Conservation (phyloP, 2,329 filamentous ascomycete species). For the Beauveria varroae region DNA sequence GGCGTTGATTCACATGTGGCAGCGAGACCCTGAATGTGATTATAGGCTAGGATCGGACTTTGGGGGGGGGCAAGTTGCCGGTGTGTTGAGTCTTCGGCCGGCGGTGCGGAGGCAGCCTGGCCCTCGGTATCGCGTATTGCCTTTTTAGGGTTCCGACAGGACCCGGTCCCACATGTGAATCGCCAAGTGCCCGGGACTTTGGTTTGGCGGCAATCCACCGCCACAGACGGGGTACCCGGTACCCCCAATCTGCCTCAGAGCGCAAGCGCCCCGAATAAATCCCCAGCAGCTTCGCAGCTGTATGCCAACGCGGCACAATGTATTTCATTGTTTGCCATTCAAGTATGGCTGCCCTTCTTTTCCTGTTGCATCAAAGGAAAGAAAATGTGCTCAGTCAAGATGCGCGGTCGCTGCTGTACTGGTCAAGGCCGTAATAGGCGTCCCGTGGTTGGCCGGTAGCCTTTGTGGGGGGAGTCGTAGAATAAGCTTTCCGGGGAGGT, state of each 20-base stretch:
- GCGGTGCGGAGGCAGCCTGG: not conserved
- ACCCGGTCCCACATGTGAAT: constrained; percentile 5
- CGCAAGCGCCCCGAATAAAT: not conserved
- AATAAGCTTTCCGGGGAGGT: not conserved
- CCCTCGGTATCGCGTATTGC: constrained; percentile 1
- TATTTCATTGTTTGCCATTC: not conserved
- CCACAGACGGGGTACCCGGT: not conserved
- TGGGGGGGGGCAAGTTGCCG: not conserved
- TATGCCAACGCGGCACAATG: not conserved
- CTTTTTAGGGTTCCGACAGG: constrained; percentile 5
- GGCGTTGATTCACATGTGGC: not conserved
- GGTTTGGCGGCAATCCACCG: not conserved
- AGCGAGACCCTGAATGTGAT: constrained; percentile 6
- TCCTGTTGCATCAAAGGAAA: not conserved
- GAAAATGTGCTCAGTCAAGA: not conserved
- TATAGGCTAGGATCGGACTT: not conserved
- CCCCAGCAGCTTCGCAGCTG: not conserved
- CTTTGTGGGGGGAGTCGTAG: not conserved
- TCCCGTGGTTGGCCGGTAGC: not conserved
- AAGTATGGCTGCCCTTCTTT: not conserved
- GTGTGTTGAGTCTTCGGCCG: not conserved
- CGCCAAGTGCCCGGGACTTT: not conserved
- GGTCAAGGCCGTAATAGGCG: not conserved
- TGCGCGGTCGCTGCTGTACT: not conserved
- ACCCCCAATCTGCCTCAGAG: not conserved